Conservation (phyloP, 768 basidiomycete genomes). For the Leccinum subgranulosum region DNA sequence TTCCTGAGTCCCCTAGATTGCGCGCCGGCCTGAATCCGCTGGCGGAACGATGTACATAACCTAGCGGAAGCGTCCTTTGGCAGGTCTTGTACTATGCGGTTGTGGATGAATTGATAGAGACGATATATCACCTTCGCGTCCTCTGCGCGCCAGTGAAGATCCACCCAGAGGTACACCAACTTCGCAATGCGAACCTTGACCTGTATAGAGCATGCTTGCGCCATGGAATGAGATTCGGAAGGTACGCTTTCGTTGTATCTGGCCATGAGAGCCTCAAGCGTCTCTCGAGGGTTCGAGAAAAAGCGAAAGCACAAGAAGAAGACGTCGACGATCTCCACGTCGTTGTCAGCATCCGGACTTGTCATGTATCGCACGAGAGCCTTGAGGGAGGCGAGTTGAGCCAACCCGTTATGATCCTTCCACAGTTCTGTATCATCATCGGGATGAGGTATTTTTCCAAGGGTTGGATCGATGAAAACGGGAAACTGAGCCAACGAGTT, state of each 20-base stretch:
- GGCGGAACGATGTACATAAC: constrained; percentile 31
- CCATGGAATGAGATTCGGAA: constrained; percentile 30
- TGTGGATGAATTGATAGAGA: constrained; percentile 31
- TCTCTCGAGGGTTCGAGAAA: constrained; percentile 50
- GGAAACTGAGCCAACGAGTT: constrained; percentile 30
- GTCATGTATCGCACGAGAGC: constrained; percentile 47
- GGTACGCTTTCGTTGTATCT: constrained; percentile 45
- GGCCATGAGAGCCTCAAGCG: constrained; percentile 41
- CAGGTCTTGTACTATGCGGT: constrained; percentile 29
- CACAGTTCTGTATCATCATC: constrained; percentile 30
- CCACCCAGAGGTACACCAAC: constrained; percentile 67
- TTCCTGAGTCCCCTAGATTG: constrained; percentile 25
- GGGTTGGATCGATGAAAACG: constrained; percentile 21
- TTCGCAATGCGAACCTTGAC: constrained; percentile 59
- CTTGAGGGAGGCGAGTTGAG: constrained; percentile 36
- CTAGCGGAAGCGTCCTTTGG: constrained; percentile 24
- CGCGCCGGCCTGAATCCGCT: constrained; percentile 20
- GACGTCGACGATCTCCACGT: constrained; percentile 44
- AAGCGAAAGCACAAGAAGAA: constrained; percentile 75
- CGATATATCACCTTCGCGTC: constrained; percentile 41
- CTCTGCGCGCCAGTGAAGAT: constrained; percentile 56
- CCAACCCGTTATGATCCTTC: constrained; percentile 25
- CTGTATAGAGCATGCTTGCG: constrained; percentile 41
- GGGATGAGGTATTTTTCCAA: constrained; percentile 30
- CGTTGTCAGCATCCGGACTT: constrained; percentile 35